A percentile compares a stretch with the other conserved stretches of the same genome.
phyloP scores from a whole-genome alignment of 345 rosid species.

The Syzygium jambos region DNA sequence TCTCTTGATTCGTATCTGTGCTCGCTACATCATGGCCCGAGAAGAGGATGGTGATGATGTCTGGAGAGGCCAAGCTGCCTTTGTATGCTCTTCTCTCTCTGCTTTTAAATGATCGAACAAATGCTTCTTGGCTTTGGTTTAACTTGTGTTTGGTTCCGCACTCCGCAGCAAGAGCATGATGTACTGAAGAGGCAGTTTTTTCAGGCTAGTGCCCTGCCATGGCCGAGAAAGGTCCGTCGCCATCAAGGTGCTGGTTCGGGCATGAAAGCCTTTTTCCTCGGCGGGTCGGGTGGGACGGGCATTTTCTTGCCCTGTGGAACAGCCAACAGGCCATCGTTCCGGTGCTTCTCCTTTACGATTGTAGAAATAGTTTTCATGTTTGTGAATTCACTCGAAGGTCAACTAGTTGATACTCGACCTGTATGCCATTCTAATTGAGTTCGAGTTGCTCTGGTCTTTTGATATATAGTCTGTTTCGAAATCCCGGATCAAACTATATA shows the following conservation, averaged over 20 bases:
- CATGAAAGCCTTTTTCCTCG: constrained; percentile 51
- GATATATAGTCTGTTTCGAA: neutral
- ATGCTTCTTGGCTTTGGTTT: neutral
- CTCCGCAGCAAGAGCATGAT: neutral
- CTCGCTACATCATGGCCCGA: neutral
- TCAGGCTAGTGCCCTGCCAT: neutral
- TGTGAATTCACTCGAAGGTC: neutral
- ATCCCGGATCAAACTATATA: neutral
- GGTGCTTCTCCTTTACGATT: constrained; percentile 9
- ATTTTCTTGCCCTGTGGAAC: constrained; percentile 62
- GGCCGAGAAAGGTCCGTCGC: neutral
- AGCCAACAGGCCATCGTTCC: constrained; percentile 30
- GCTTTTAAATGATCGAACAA: neutral
- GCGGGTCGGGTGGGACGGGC: constrained; percentile 58
- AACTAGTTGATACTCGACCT: neutral
- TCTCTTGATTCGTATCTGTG: neutral
- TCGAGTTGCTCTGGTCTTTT: neutral
- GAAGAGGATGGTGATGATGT: neutral
- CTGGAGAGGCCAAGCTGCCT: neutral
- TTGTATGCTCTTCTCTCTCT: neutral
- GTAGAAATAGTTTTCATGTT: neutral
- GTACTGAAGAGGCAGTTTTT: neutral
- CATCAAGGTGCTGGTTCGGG: constrained; percentile 16
- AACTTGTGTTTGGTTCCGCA: neutral
- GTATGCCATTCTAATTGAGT: neutral